Base-by-base conservation (phyloP, 192 early-diverging fungal genomes). In the Funneliformis geosporum region DNA sequence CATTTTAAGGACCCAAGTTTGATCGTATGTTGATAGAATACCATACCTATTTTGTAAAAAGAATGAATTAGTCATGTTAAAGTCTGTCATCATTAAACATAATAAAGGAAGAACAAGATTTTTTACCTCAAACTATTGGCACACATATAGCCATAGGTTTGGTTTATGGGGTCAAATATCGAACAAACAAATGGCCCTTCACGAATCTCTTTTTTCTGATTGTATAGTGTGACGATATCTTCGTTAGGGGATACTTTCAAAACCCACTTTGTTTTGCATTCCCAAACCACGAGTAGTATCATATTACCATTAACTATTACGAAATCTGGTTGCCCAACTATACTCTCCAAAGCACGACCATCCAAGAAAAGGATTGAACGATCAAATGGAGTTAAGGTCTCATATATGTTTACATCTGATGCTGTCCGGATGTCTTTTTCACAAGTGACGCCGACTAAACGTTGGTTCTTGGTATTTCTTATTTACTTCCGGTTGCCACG, bases 1-100 rank as follows among this genome's bases (percentile, higher is more conserved):
- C 33, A 55, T 50, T 59, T 61, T 75, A 8, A 79, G 25, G 38
- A 82, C 79, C 81, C 78, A 82, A 46, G 78, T 80, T 50, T 82
- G 82, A 28, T 82, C 67, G 14, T 78, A 80, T 33, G 74, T 76
- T 47, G 82, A 76, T 14, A 82, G 38, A 16, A 82, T 47, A 12
- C 82, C 78, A 60, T 76, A 82, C 8, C 62, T 65, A 65, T 65
- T 60, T 60, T 60, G 12, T 60, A 60, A 60, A 3, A 60, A 28
- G 25, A 65, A 65, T 65, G n/a, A 65, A 28, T n/a, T 65, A 28
- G 25, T 66, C 64, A 33, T 66, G 2, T 66, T 66, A 28, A 66
- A 66, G 27, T 55, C 27, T 66, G 64, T 66, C 8, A 66, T 28
- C 25, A 5, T 33, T 66, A 18, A 66, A 66, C 8, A 66, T 66